Percentiles rank a stretch among this genome's conserved stretches.
Conservation (phyloP, 2,329 filamentous ascomycete species). For the Hypoxylon sp. region DNA sequence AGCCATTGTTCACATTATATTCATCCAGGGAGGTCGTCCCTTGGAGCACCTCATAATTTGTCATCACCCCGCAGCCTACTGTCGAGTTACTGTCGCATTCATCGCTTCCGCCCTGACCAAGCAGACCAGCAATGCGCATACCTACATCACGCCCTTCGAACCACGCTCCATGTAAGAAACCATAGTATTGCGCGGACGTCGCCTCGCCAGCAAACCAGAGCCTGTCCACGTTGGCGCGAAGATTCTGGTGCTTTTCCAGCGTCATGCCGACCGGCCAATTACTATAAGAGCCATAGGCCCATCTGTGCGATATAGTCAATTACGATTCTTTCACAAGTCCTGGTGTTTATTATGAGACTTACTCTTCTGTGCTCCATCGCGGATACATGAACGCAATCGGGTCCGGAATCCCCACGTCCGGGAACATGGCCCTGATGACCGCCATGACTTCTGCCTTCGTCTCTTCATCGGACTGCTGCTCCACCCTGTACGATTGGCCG, state of each 20-base stretch:
- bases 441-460: slow-evolving; percentile 70
- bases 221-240: slow-evolving; percentile 73
- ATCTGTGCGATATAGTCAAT: slow-evolving; percentile 45
- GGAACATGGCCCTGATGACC: slow-evolving; percentile 74
- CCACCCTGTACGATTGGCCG: slow-evolving; percentile 69
- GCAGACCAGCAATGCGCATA: slow-evolving; percentile 58
- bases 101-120: slow-evolving; percentile 45
- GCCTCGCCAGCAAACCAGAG: slow-evolving; percentile 77
- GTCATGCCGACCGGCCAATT: slow-evolving; percentile 77
- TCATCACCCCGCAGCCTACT: slow-evolving; percentile 48
- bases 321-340: background rate
- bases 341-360: slow-evolving; percentile 21
- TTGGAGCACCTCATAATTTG: slow-evolving; percentile 52
- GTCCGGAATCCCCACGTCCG: slow-evolving; percentile 68
- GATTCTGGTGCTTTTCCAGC: slow-evolving; percentile 76
- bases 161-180: slow-evolving; percentile 75
- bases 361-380: slow-evolving; percentile 64
- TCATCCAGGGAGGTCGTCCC: slow-evolving; percentile 56
- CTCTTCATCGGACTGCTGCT: slow-evolving; percentile 70
- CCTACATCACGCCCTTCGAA: slow-evolving; percentile 69
- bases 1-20: slow-evolving; percentile 56
- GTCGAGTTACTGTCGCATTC: slow-evolving; percentile 48
- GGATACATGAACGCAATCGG: slow-evolving; percentile 74
- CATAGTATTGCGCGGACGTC: slow-evolving; percentile 74
- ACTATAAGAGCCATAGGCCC: slow-evolving; percentile 73